Evolutionary conservation across 192 early-diverging fungal genomes (phyloP), one percentile per base, ranked within the genome.

Genomic region (Coemansia sp.): DNA sequence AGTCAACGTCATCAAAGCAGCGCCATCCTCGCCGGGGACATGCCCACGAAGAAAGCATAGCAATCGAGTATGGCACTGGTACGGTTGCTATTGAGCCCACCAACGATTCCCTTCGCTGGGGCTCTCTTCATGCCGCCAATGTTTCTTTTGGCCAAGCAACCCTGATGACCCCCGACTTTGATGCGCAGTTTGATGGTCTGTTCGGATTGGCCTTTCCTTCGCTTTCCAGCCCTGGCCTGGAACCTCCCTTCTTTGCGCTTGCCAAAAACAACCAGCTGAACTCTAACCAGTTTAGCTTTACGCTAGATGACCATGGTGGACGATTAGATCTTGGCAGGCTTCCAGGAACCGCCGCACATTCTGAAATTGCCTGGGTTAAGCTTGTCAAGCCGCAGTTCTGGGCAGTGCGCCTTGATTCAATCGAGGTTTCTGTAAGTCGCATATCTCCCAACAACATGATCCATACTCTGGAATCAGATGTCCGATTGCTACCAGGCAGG

Each of bases 201-300:
- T 77, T 77, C 50, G 74, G 74, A 11, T 51, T 77, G 60, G 74
- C 74, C 0, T 77, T 71, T 18, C 59, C 66, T 0, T 63, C 74
- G 11, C 62, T 77, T 0, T 66, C 74, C 1, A 71, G 68, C 38
- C 63, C 63, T 11, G 64, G 63, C 8, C 56, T 77, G 1, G 56
- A 62, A 14, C 74, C 74, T 14, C 74, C 74, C 9, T 60, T 77
- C 37, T 66, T 71, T 32, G 40, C 63, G 0, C 58, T 77, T 21
- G 68, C 68, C 2, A 51, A 38, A 11, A 43, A 58, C 12, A 23
- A 46, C 1, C 32, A 56, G 36, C 55, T 77, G 0, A 77, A 77
- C 16, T 55, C 58, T n/a, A 77, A 77, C 48, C 74, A 63, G 42
- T 77, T 77, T 38, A 77, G 67, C 53, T 66, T 77, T 36, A 71